A percentile compares a stretch with the other conserved stretches of the same genome.
Conservation (phyloP, 495 filamentous ascomycete species). For the Antarctomyces pellizariae region DNA sequence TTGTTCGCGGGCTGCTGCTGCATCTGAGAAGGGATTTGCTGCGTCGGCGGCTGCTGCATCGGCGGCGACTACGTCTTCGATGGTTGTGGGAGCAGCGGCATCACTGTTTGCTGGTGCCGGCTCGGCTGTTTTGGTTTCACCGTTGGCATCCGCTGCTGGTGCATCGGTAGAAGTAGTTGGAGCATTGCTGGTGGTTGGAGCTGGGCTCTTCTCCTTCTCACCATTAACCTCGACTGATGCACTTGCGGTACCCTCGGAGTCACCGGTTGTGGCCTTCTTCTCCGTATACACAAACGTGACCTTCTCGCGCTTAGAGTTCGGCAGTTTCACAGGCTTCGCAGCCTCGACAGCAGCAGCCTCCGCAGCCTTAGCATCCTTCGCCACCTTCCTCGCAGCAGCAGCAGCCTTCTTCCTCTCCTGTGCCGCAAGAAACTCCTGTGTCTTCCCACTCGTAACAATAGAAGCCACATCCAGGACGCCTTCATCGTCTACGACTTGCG, state of each 20-base stretch:
- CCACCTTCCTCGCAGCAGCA: slow-evolving; percentile 16
- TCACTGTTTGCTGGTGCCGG: not conserved
- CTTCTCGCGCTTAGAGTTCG: slow-evolving; percentile 57
- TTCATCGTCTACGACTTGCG: slow-evolving; percentile 36
- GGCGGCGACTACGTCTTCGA: slow-evolving; percentile 1
- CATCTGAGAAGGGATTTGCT: slow-evolving; percentile 8
- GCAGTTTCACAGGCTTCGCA: slow-evolving; percentile 35
- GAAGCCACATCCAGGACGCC: slow-evolving; percentile 85
- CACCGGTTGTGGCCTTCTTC: slow-evolving; percentile 19
- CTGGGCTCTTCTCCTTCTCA: slow-evolving; percentile 19
- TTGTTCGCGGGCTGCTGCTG: slow-evolving; percentile 7
- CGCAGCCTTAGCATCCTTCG: slow-evolving; percentile 22
- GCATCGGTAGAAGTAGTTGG: slow-evolving; percentile 6
- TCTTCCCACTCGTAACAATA: slow-evolving; percentile 79
- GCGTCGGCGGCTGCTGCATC: slow-evolving; percentile 5
- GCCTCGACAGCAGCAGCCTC: slow-evolving; percentile 35
- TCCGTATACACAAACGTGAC: slow-evolving; percentile 73
- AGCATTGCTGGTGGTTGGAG: no score
- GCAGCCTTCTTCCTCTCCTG: slow-evolving; percentile 82
- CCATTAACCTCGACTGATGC: slow-evolving; percentile 17
- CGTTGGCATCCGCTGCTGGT: slow-evolving; percentile 8
- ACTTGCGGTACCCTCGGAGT: slow-evolving; percentile 14
- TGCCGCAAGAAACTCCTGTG: slow-evolving; percentile 71
- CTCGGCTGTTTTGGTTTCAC: slow-evolving; percentile 4
- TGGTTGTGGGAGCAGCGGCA: slow-evolving; percentile 2